phyloP scores from a whole-genome alignment of 768 basidiomycete genomes.

The Rubroboletus satanas region DNA sequence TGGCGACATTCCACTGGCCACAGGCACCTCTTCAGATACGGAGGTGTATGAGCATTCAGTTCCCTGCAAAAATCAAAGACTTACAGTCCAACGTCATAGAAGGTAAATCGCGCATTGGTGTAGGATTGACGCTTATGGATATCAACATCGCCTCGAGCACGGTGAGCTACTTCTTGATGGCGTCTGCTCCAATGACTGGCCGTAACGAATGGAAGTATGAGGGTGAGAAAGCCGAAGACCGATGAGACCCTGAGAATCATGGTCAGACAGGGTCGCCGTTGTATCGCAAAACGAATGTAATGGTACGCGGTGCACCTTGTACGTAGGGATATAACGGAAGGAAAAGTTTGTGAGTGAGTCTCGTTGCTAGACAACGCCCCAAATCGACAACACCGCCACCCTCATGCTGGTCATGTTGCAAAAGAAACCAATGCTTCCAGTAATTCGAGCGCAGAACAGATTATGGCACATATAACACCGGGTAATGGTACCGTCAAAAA shows the following conservation, averaged over 20 bases:
- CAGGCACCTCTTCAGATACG: conserved; percentile 50
- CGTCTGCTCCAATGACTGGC: conserved; percentile 34
- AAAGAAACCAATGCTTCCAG: neutral
- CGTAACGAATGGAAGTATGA: conserved; percentile 33
- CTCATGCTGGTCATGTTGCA: neutral
- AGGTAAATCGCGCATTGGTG: conserved; percentile 45
- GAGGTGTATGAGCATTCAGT: conserved; percentile 2
- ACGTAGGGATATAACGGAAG: neutral
- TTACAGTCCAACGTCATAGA: conserved; percentile 54
- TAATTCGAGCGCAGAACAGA: neutral
- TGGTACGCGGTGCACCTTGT: conserved; percentile 12
- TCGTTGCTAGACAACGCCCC: conserved; percentile 20
- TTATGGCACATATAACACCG: conserved; percentile 18
- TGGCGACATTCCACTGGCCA: conserved; percentile 36
- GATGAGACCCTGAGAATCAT: conserved; percentile 23
- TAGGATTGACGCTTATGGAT: conserved; percentile 38
- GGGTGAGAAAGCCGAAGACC: conserved; percentile 34
- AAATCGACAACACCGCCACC: conserved; percentile 9
- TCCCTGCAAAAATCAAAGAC: conserved; percentile 10
- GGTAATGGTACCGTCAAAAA: conserved; percentile 8
- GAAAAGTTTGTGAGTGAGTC: neutral
- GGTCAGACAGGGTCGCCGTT: neutral
- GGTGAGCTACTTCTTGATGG: conserved; percentile 49
- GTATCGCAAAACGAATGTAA: conserved; percentile 20
- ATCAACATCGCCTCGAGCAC: conserved; percentile 39